Base-by-base conservation (phyloP, 2,329 filamentous ascomycete genomes). In the Talaromyces sp. region DNA sequence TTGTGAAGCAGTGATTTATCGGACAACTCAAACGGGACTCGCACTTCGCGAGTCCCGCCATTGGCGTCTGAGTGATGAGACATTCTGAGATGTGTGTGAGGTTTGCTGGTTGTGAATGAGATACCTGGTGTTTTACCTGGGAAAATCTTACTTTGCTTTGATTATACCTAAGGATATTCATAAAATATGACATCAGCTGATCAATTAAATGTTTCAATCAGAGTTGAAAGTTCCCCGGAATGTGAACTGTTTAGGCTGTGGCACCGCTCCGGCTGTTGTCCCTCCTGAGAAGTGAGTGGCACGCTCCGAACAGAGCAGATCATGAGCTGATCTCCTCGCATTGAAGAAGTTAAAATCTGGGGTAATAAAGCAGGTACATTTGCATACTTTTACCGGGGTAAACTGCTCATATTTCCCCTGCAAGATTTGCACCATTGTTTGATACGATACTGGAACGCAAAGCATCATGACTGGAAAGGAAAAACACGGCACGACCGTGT, bases 1-100 rank as follows among this genome's bases (percentile, higher is more conserved):
- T 79, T 79, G 43, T 81, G 78, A 19, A 83, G 76, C 11, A 86
- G 78, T 22, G 75, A 77, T 2, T 78, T 76, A 71, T 86, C 80
- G 22, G 77, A 74, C 36, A 86, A 29, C 11, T 64, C 36, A 27
- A 64, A 64, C 17, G 62, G 54, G 8, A 59, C 13, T 19, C 27
- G 56, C 19, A 59, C 19, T 13, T 59, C 22, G 11, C 38, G 56
- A 45, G 22, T 29, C 22, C 17, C 38, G 22, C 15, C n/a, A 45
- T 45, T 27, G 13, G 6, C 17, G 13, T 59, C 22, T 19, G 56
- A 22, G 11, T 45, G 19, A 38, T 27, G 36, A 40, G 56, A 45
- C 56, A 59, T 59, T 45, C 13, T 59, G 7, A 6, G 5, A 59
- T 27, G 7, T 17, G 22, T 27, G 7, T 17, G 22, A 25, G 5